Evolutionary conservation across 345 rosid species (phyloP).

Genomic region (Rhizophora apiculata): DNA sequence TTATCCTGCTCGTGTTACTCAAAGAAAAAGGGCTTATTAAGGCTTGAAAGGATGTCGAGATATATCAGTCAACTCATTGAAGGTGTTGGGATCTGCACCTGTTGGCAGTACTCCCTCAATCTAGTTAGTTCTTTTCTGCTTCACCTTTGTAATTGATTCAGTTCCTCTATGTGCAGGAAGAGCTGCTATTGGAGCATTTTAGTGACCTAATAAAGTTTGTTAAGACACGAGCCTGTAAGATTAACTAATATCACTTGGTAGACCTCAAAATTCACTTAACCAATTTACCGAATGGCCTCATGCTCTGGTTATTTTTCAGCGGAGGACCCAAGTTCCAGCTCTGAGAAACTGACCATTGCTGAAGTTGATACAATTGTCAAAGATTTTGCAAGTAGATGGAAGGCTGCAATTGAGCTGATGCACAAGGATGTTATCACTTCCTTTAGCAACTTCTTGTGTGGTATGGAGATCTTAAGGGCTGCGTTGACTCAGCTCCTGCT

Average conservation of each 20-base stretch:
- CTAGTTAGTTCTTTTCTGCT: not conserved
- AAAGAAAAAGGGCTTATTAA: no score
- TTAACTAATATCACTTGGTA: not conserved
- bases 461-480: constrained; percentile 95
- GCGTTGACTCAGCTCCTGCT: constrained; percentile 93
- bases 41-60: not conserved
- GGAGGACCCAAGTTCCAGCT: constrained; percentile 65
- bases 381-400: constrained; percentile 91
- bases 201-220: constrained; percentile 87
- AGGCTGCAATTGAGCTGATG: constrained; percentile 90
- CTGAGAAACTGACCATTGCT: constrained; percentile 61
- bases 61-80: not conserved
- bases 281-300: not conserved
- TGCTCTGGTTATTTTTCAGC: constrained; percentile 35
- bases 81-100: not conserved
- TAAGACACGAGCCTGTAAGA: constrained; percentile 84
- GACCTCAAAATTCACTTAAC: not conserved
- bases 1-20: no score
- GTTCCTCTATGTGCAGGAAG: constrained; percentile 57
- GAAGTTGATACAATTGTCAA: constrained; percentile 87
- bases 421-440: constrained; percentile 97
- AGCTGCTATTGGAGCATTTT: constrained; percentile 83
- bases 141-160: not conserved
- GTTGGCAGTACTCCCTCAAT: not conserved
- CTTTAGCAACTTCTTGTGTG: constrained; percentile 95